Evolutionary conservation across 2,329 filamentous ascomycete species (phyloP), one percentile per base, ranked within the genome.

Genomic region (Bertia moriformis): DNA sequence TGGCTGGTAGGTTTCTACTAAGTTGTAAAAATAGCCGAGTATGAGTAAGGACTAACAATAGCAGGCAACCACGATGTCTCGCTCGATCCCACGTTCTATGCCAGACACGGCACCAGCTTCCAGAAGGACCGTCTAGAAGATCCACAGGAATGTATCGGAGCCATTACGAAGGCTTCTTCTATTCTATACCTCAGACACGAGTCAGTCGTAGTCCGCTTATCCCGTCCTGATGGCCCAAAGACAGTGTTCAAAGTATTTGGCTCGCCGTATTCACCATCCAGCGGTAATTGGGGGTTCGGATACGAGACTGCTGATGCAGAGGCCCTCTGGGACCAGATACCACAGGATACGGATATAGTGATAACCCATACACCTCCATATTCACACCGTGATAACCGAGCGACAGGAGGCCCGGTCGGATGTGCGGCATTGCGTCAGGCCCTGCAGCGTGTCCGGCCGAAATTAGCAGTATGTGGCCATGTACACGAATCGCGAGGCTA

Each of bases 1-100:
- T 72, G 48, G 69, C 67, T 46, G 69, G 69, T 72, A 51, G 46
- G 50, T 17, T 37, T 27, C 19, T 4, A 18, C 17, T n/a, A 17
- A n/a, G 13, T 24, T 13, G 15, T 20, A n/a, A n/a, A n/a, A 19
- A 18, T 18, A 44, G 40, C 20, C 30, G 41, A 38, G 39, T 39
- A 20, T 15, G 10, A 50, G n/a, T n/a, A n/a, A n/a, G n/a, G n/a
- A n/a, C n/a, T n/a, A n/a, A n/a, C n/a, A n/a, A n/a, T n/a, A n/a
- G 35, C 45, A 72, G 71, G 71, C 19, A 76, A 75, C 47, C 71
- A 75, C 51, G 71, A 76, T 48, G 56, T 71, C 33, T 67, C 67
- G 2, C 58, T 75, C 12, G 69, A 73, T 47, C 46, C 53, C 35
- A 47, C 55, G 1, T 70, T 71, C 50, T 70, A 65, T 46, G 44